Evolutionary conservation across 2,329 filamentous ascomycete genomes (phyloP), one percentile per base, ranked within the genome.

Genomic region (Penicillium sp.): DNA sequence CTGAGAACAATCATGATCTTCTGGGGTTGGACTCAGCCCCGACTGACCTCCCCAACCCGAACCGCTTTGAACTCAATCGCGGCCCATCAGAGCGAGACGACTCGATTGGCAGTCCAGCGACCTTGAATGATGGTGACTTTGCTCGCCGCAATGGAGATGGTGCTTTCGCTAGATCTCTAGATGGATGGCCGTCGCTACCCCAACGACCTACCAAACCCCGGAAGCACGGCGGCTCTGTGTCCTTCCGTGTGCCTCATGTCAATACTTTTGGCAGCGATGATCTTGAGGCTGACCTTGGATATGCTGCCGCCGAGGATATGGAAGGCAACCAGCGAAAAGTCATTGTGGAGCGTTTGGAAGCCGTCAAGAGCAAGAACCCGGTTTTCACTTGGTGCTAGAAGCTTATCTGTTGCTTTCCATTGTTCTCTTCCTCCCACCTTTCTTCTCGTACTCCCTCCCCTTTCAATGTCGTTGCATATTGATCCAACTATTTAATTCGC

Each of bases 341-440:
- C 50, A 98, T 99, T 81, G 93, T 99, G 50, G 95, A 99, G 82
- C 84, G 95, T 63, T 79, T 99, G 59, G 95, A 99, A 81, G 90
- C 94, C 61, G 95, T 99, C 63, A 98, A 98, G 83, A 91, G 88
- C 73, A 90, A 90, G 74, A 96, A 96, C 73, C 95, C 95, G 1
- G 92, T 99, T 35, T 99, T 99, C 77, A 96, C 91, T 47, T 99
- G 95, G 91, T 99, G 95, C 81, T 98, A 80, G 80, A 58, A 60
- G 50, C 51, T 42, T 31, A 14, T 35, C 20, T 14, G 22, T 54
- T 48, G 8, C 54, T 54, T 61, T 48, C 35, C 55, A 41, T 54
- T 55, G 22, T 48, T 48, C 48, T 53, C 45, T 57, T 60, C 51
- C 51, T 20, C 41, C 61, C 56, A 42, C 45, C 48, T 34, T 37